phyloP scores from a whole-genome alignment of 805 yeast genomes.

The Wickerhamiella kurtzmanii region DNA sequence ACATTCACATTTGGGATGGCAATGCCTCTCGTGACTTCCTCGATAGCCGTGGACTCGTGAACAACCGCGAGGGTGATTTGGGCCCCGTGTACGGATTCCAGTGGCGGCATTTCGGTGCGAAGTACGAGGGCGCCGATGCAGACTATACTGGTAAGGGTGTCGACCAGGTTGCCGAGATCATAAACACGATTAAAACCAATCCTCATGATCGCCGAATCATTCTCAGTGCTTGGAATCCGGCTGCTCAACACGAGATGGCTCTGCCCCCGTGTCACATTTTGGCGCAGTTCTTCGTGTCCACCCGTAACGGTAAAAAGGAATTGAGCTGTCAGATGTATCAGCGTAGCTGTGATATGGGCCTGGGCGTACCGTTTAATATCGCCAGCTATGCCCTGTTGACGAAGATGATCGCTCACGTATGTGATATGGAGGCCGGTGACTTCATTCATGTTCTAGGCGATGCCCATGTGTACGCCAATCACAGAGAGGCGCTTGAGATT shows the following conservation, averaged over 20 bases:
- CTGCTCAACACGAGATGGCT: conserved; percentile 89
- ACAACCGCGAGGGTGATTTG: conserved; percentile 82
- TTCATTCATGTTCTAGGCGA: conserved; percentile 94
- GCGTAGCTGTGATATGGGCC: conserved; percentile 98
- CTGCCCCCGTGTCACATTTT: conserved; percentile 97
- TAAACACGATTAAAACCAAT: conserved; percentile 64
- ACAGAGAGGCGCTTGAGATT: conserved; percentile 75
- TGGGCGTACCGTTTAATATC: conserved; percentile 98
- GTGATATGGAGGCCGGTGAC: conserved; percentile 90
- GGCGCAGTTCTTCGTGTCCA: conserved; percentile 86
- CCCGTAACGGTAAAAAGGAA: conserved; percentile 45
- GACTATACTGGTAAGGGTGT: conserved; percentile 81
- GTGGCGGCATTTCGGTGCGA: conserved; percentile 98
- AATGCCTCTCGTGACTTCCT: conserved; percentile 88
- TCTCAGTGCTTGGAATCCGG: conserved; percentile 97
- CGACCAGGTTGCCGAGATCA: conserved; percentile 75
- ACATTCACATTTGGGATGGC: conserved; percentile 98
- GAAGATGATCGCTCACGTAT: conserved; percentile 90
- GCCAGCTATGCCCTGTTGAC: conserved; percentile 92
- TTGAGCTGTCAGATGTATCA: conserved; percentile 85
- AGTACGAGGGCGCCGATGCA: conserved; percentile 70
- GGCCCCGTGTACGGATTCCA: conserved; percentile 99
- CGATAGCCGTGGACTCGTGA: conserved; percentile 64
- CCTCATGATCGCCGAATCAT: conserved; percentile 94
- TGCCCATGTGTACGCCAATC: conserved; percentile 89